Percentiles rank a stretch among this genome's conserved stretches.
These are phyloP conservation scores for Amauroascus verrucosus DNA, from an alignment of 2,329 filamentous ascomycete species.

Conservation along the genomic window DNA sequence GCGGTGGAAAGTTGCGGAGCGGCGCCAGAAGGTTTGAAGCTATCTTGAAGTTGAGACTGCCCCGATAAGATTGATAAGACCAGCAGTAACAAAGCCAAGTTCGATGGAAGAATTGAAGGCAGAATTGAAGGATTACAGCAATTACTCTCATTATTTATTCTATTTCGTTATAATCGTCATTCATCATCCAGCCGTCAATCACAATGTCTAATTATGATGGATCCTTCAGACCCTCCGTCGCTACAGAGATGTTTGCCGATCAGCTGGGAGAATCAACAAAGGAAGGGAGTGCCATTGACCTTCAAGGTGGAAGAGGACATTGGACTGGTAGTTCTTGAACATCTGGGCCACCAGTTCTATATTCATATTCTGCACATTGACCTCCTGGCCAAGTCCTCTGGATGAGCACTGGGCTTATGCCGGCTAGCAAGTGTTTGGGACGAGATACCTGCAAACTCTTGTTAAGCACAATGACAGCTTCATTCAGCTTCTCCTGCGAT, in stretches of 20 bases:
- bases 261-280: neutral
- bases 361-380: slow-evolving; percentile 98
- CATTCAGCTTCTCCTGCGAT: slow-evolving; percentile 85
- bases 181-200: neutral
- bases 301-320: slow-evolving; percentile 93
- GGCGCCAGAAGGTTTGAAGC: too few relatives aligned
- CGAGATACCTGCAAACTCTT: slow-evolving; percentile 81
- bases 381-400: slow-evolving; percentile 51
- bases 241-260: neutral
- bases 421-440: too few relatives aligned
- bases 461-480: slow-evolving; percentile 85
- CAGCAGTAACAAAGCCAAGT: neutral
- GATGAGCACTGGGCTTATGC: too few relatives aligned
- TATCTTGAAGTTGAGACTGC: too few relatives aligned
- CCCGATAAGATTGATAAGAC: slow-evolving; percentile 11
- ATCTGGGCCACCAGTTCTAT: slow-evolving; percentile 95
- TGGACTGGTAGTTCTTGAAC: slow-evolving; percentile 99
- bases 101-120: neutral
- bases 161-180: neutral
- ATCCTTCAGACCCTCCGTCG: slow-evolving; percentile 14
- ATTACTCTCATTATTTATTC: neutral
- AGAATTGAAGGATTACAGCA: neutral
- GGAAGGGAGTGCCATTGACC: slow-evolving; percentile 44
- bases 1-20: too few relatives aligned
- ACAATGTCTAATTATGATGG: slow-evolving; percentile 8